Base-by-base conservation (phyloP, 345 rosid genomes). In the Clarkia xantiana region DNA sequence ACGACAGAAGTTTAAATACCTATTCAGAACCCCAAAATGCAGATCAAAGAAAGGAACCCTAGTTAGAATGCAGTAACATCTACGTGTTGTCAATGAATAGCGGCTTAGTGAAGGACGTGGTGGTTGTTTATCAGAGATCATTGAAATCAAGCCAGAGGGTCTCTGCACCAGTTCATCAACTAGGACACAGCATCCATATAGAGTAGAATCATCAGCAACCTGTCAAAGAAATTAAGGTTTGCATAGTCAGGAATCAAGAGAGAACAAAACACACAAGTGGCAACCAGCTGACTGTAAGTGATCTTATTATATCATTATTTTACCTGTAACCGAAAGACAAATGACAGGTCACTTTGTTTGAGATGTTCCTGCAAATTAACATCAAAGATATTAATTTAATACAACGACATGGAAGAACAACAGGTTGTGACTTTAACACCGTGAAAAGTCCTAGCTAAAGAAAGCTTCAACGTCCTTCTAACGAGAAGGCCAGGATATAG, bases 11-110 rank as follows among this genome's bases (percentile, higher is more conserved):
- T 29, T 23, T 29, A 52, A 64, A 16, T 49, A 84, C 95, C 97
- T 81, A 63, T 79, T 82, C 51, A 90, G 67, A 50, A 90, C 76
- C 57, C 84, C 91, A 64, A 90, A 90, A 68, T 90, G 97, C 69
- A 90, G 62, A 53, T 86, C 91, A 53, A 90, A 90, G 67, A 81
- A 86, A 9, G 97, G 97, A 67, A 90, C 82, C 70, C 95, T 79
- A 14, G 97, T 75, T 57, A 90, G 81, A 70, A 90, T 76, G 78
- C 97, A 90, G 60, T 90, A 90, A 67, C 97, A 90, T 86, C 97
- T 81, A 47, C 77, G 80, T 11, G 97, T 86, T 16, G 94, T 82
- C 64, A 90, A 62, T 55, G 77, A 66, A 60, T 82, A 62, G 44
- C 82, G 95, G 69, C 82, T 81, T 67, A 74, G 59, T 52, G 95